Evolutionary conservation across 805 yeast species (phyloP), one percentile per base, ranked within the genome.

Genomic region (Candida montana): DNA sequence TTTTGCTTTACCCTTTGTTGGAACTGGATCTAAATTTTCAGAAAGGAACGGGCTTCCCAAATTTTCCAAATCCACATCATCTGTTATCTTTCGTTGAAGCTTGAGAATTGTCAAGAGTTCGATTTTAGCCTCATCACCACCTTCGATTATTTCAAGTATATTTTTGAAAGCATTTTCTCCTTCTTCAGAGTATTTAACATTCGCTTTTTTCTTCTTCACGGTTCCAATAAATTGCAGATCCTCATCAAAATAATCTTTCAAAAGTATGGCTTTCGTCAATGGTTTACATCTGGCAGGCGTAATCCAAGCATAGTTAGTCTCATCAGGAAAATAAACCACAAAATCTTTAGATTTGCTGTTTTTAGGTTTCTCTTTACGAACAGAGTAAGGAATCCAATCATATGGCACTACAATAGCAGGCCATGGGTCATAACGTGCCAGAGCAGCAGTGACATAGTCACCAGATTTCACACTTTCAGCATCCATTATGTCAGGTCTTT

Each of bases 391-490:
- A 5, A 40, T 19, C 12, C 28, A 37, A 6, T 38, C 30, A 15
- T 19, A 30, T 10, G 49, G 49, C 5, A 46, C n/a, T 28, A 72
- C 67, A 36, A 71, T 67, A 12, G 74, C 68, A 7, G 78, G 78
- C 78, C 78, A 72, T 13, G 69, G 65, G 2, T 73, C 71, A 49
- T 59, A 72, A 16, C 69, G 64, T 13, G 64, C 61, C 67, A 69
- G 64, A 44, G 69, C 70, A 36, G 74, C 69, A 42, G 69, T 57
- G 7, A 72, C 76, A 52, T 66, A 52, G 37, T 64, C 69, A 39
- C 55, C 54, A 7, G 52, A 45, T 29, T 45, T 43, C 27, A 33
- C 8, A 13, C 13, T 24, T 15, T 33, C 10, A 13, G 11, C n/a
- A 10, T 33, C 19, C 7, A 20, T 12, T 13, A 18, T 31, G 23